Evolutionary conservation across 345 rosid genomes (phyloP).

Genomic region (Gynandropsis gynandra): DNA sequence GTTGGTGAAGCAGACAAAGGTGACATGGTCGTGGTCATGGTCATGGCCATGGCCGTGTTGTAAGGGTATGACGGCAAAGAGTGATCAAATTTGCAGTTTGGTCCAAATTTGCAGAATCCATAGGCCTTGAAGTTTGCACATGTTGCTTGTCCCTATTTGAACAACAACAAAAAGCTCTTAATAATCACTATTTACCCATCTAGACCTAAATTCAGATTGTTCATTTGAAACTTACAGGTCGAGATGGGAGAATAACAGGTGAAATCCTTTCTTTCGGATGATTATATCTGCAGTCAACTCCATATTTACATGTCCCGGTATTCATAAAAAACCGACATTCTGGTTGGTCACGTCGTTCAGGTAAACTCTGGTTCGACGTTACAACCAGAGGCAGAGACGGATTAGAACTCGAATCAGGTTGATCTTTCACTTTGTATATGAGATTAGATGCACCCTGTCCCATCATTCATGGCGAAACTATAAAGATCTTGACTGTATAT

Average conservation of each 20-base stretch:
- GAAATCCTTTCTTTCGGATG: conserved; percentile 56
- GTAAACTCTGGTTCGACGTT: conserved; percentile 27
- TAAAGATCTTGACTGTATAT: too few relatives aligned
- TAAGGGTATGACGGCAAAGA: conserved; percentile 43
- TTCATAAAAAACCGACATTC: conserved; percentile 73
- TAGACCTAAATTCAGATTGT: too few relatives aligned
- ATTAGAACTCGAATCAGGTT: conserved; percentile 36
- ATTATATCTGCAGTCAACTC: conserved; percentile 73
- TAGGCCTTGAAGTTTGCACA: conserved; percentile 51
- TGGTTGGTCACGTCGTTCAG: conserved; percentile 61
- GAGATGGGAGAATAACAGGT: conserved; percentile 50
- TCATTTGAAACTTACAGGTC: conserved; percentile 65
- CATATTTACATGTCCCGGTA: conserved; percentile 71
- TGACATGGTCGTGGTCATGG: conserved; percentile 15
- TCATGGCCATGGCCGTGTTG: conserved; percentile 2
- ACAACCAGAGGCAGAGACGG: conserved; percentile 33
- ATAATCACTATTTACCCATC: too few relatives aligned
- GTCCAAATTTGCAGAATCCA: conserved; percentile 70
- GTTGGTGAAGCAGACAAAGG: conserved; percentile 10
- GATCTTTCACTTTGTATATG: conserved; percentile 40
- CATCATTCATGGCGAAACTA: not conserved
- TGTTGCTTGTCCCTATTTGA: conserved; percentile 52
- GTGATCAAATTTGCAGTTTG: conserved; percentile 69
- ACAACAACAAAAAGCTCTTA: not conserved
- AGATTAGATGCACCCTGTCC: conserved; percentile 40